A percentile compares a stretch with the other conserved stretches of the same genome.
Conservation (phyloP, 139 green algal genomes). For the Yamagishiella unicocca region DNA sequence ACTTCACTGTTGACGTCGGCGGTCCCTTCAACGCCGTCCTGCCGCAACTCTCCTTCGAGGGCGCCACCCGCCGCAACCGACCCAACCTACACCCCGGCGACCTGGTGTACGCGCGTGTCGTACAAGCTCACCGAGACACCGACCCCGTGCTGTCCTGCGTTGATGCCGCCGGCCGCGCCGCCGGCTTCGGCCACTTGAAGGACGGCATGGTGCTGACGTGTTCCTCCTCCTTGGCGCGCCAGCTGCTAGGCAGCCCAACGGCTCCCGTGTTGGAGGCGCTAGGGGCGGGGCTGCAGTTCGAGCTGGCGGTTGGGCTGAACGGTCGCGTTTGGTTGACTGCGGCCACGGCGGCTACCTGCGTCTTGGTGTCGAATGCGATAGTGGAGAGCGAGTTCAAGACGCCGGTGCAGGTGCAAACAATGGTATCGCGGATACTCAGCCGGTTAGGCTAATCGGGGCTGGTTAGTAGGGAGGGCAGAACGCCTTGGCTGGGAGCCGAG, state of each 20-base stretch:
- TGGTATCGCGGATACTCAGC: constrained; percentile 47
- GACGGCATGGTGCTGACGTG: constrained; percentile 63
- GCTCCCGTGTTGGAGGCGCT: constrained; percentile 71
- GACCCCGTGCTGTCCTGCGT: constrained; percentile 82
- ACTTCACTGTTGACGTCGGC: constrained; percentile 85
- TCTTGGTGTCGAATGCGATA: constrained; percentile 65
- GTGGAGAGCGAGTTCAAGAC: constrained; percentile 45
- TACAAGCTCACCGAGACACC: constrained; percentile 70
- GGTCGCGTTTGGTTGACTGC: constrained; percentile 80
- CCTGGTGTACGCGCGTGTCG: constrained; percentile 83
- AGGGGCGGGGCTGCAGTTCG: constrained; percentile 73
- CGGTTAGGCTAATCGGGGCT: not conserved
- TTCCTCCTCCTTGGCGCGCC: constrained; percentile 51
- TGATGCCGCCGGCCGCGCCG: constrained; percentile 70
- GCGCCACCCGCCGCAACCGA: constrained; percentile 85
- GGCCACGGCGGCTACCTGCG: constrained; percentile 24
- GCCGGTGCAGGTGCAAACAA: constrained; percentile 29
- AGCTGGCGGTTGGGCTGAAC: constrained; percentile 86
- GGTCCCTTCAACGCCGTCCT: constrained; percentile 79
- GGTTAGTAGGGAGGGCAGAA: no score
- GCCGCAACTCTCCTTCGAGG: constrained; percentile 87
- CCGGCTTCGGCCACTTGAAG: constrained; percentile 81
- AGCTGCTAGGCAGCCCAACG: constrained; percentile 62
- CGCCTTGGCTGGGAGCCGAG: no score
- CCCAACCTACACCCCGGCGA: constrained; percentile 83